These are phyloP conservation scores for Flaveria trinervia DNA, from an alignment of 129 eudicot genomes.

Conservation along the genomic window DNA sequence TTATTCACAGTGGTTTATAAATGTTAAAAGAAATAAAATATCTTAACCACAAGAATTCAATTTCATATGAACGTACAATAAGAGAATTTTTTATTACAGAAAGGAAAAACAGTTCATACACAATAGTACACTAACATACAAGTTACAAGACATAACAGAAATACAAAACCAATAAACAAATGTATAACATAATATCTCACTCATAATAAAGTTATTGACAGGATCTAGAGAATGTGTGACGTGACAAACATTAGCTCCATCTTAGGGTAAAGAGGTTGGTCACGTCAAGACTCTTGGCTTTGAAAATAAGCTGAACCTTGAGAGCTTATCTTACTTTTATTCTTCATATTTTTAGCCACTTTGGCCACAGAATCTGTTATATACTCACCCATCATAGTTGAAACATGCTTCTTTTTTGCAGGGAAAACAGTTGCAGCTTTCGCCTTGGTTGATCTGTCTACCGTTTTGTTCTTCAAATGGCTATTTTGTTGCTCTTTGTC, in stretches of 20 bases:
- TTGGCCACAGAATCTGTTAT: not conserved
- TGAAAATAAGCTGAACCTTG: not conserved
- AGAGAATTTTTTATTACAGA: not conserved
- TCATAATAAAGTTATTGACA: no score
- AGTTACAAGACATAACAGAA: not conserved
- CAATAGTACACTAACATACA: not conserved
- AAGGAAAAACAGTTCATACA: not conserved
- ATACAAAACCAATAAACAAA: no score
- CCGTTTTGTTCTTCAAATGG: not conserved
- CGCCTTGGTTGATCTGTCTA: not conserved
- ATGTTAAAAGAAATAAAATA: not conserved
- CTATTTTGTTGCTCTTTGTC: not conserved
- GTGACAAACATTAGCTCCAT: no score
- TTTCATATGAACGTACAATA: not conserved
- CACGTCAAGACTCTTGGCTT: no score
- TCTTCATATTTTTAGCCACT: not conserved
- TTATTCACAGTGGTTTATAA: no score
- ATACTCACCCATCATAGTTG: not conserved
- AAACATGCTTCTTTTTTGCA: not conserved
- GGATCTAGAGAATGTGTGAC: no score
- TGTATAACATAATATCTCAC: no score
- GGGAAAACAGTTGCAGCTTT: constrained; percentile 16
- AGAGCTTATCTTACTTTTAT: not conserved
- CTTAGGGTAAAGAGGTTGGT: no score
- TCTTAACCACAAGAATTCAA: not conserved